Conservation (phyloP, 306 rosid genomes). For the Prunus padus region DNA sequence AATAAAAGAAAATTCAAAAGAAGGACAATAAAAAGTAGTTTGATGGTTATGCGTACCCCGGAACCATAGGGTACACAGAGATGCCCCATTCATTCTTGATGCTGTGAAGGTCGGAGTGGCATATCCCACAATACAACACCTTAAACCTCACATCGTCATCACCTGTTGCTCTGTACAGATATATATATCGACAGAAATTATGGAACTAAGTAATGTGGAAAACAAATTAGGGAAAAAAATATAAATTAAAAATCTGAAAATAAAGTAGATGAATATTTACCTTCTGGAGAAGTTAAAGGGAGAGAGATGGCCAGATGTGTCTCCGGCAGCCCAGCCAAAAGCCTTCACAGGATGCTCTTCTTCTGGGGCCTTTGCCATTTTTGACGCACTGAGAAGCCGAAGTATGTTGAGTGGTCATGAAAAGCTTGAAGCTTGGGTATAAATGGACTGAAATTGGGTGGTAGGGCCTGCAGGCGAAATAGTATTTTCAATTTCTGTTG, state of each 20-base stretch:
- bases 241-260: not conserved
- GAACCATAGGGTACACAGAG: slow-evolving; percentile 22
- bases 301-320: slow-evolving; percentile 34
- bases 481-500: too few relatives aligned
- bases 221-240: not conserved
- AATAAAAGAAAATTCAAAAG: not conserved
- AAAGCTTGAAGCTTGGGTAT: not conserved
- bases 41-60: slow-evolving; percentile 10
- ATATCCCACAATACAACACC: slow-evolving; percentile 29
- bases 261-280: not conserved
- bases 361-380: slow-evolving; percentile 23
- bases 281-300: slow-evolving; percentile 48
- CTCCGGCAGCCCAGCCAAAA: slow-evolving; percentile 50
- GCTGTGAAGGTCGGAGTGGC: slow-evolving; percentile 22
- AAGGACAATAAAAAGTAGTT: too few relatives aligned
- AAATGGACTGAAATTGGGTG: not conserved
- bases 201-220: too few relatives aligned
- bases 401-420: not conserved
- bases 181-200: not conserved
- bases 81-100: slow-evolving; percentile 20
- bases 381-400: not conserved
- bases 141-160: slow-evolving; percentile 25
- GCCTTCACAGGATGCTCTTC: slow-evolving; percentile 44
- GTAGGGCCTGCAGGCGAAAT: not conserved
- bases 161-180: slow-evolving; percentile 11